phyloP scores from a whole-genome alignment of 257 asterid genomes.

The Orobanche coerulescens region DNA sequence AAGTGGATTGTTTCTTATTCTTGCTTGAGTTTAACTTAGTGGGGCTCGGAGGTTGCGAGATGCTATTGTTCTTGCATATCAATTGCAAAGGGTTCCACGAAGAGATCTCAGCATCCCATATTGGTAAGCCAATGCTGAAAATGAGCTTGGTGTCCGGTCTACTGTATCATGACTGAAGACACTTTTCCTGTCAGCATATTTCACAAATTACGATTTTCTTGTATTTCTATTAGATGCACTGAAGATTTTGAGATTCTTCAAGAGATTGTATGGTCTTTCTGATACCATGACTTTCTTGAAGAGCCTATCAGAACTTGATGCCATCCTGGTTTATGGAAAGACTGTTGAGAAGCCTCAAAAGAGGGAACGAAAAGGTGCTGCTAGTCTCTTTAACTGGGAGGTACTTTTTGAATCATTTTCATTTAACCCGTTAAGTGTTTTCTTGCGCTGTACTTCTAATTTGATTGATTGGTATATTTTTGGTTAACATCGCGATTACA shows the following conservation, averaged over 20 bases:
- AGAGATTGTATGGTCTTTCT: constrained; percentile 57
- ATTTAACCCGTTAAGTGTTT: background rate
- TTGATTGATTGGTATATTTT: background rate
- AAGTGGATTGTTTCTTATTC: background rate
- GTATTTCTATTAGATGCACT: constrained; percentile 27
- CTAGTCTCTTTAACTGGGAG: too few relatives aligned
- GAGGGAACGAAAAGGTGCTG: constrained; percentile 59
- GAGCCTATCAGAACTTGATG: constrained; percentile 48
- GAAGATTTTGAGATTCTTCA: constrained; percentile 64
- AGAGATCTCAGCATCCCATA: constrained; percentile 70
- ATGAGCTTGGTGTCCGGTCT: constrained; percentile 59
- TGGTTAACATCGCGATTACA: too few relatives aligned
- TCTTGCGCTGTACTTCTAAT: background rate
- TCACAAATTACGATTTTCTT: background rate
- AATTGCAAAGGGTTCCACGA: constrained; percentile 66
- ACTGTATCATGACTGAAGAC: constrained; percentile 31
- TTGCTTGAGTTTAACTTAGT: constrained; percentile 38
- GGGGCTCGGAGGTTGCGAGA: constrained; percentile 76
- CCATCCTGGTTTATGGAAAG: constrained; percentile 33
- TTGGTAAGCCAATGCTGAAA: constrained; percentile 80
- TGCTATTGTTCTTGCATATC: constrained; percentile 78
- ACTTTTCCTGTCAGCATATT: constrained; percentile 23
- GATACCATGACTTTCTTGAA: constrained; percentile 68
- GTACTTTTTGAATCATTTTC: constrained; percentile 27
- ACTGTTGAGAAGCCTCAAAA: constrained; percentile 43